A percentile compares a stretch with the other conserved stretches of the same genome.
Evolutionary conservation across 305 asterid genomes (phyloP).

Genomic region (Fraxinus sp.): DNA sequence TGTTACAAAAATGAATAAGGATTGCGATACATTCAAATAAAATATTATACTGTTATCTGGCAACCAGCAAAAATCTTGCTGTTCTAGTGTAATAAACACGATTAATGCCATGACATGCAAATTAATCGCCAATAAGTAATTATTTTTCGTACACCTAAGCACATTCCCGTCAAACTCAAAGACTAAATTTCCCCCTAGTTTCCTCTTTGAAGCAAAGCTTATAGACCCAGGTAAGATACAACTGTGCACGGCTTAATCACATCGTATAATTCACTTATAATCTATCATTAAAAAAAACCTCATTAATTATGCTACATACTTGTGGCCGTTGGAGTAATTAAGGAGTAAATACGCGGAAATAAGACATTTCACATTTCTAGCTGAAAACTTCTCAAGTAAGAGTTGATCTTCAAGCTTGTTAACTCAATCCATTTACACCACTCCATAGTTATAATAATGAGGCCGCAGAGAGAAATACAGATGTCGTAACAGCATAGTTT

Average conservation of each 20-base stretch:
- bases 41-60: not conserved
- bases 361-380: not conserved
- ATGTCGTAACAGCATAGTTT: not conserved
- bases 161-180: not conserved
- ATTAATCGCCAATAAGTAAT: constrained; percentile 16
- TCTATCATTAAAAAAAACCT: not conserved
- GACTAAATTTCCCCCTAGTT: constrained; percentile 13
- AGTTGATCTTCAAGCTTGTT: not conserved
- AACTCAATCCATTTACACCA: not conserved
- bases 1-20: too few species aligned
- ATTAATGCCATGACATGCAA: constrained; percentile 21
- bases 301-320: not conserved
- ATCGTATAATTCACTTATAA: constrained; percentile 19
- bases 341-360: not conserved
- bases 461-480: too few species aligned
- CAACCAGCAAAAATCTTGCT: constrained; percentile 21
- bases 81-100: constrained; percentile 15
- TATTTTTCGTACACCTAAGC: constrained; percentile 4
- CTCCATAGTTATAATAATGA: too few species aligned
- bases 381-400: constrained; percentile 1
- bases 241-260: constrained; percentile 25
- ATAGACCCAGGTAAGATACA: constrained; percentile 27
- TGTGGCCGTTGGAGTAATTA: not conserved
- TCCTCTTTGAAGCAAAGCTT: constrained; percentile 28
- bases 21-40: not conserved